Evolutionary conservation across 75 land plant genomes (phyloP).

Genomic region (Cryptomeria japonica): DNA sequence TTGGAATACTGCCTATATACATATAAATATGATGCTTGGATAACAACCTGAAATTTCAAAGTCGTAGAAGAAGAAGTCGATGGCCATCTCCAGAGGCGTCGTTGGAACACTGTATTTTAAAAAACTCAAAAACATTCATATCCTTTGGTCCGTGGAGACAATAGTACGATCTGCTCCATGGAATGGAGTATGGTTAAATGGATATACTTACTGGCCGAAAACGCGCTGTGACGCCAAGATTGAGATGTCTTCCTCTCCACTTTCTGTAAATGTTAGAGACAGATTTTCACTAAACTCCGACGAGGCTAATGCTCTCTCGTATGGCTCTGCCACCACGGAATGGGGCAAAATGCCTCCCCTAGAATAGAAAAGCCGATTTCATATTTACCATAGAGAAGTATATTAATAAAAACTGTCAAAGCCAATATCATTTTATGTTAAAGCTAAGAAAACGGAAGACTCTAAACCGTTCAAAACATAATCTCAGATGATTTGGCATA

Average conservation of each 20-base stretch:
- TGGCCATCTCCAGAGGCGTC: too few relatives aligned
- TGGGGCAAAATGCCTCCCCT: not conserved
- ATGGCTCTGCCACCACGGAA: not conserved
- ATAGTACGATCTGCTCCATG: not conserved
- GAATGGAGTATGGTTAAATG: too few relatives aligned
- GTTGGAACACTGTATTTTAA: conserved; percentile 32
- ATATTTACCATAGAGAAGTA: too few relatives aligned
- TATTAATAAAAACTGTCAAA: too few relatives aligned
- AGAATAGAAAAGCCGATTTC: too few relatives aligned
- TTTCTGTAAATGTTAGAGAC: not conserved
- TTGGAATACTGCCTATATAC: too few relatives aligned
- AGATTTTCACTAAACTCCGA: not conserved
- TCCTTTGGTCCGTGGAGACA: too few relatives aligned
- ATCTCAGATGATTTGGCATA: too few relatives aligned
- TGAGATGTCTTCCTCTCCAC: conserved; percentile 13
- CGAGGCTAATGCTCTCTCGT: not conserved
- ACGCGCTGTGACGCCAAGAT: conserved; percentile 1
- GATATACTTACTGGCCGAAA: not conserved
- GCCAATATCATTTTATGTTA: too few relatives aligned
- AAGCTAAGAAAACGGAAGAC: too few relatives aligned
- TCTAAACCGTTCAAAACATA: too few relatives aligned
- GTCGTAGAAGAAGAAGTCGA: too few relatives aligned
- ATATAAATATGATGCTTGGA: not conserved
- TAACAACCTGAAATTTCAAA: conserved; percentile 19
- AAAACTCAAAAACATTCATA: not conserved